A percentile compares a stretch with the other conserved stretches of the same genome.
Evolutionary conservation across 164 flowering plant genomes (phyloP).

Genomic region (Houttuynia cordata): DNA sequence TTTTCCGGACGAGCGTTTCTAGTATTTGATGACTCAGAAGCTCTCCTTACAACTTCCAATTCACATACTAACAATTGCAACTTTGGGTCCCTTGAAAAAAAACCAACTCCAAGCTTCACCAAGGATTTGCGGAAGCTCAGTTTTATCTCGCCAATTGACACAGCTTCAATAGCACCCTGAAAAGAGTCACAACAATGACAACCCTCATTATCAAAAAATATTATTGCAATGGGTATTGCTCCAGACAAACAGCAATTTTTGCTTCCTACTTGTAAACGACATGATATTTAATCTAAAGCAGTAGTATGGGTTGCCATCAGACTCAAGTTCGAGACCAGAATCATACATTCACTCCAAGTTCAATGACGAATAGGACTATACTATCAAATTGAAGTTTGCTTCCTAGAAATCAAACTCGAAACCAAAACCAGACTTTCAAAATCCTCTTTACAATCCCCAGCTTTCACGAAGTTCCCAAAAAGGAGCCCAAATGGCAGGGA

Average conservation of each 20-base stretch:
- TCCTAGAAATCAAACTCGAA: background rate
- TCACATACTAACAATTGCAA: conserved; percentile 74
- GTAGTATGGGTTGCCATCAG: background rate
- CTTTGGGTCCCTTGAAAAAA: conserved; percentile 83
- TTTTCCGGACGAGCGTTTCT: conserved; percentile 35
- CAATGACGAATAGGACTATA: too few species aligned
- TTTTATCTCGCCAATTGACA: conserved; percentile 84
- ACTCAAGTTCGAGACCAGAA: background rate
- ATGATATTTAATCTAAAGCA: too few species aligned
- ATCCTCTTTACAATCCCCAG: background rate
- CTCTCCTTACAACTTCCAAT: conserved; percentile 66
- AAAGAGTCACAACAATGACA: conserved; percentile 8
- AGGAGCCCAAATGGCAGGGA: background rate
- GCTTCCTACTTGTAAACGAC: background rate
- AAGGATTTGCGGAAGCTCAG: conserved; percentile 83
- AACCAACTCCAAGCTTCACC: conserved; percentile 77
- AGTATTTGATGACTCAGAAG: conserved; percentile 36
- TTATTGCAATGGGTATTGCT: background rate
- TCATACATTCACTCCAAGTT: too few species aligned
- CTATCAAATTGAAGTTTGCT: background rate
- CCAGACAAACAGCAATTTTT: background rate
- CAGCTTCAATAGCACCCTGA: conserved; percentile 79
- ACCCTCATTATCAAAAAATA: conserved; percentile 1
- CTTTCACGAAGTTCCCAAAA: background rate
- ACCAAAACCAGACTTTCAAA: background rate